Conservation (phyloP, 2,329 filamentous ascomycete genomes). For the Metarhizium guizhouense region DNA sequence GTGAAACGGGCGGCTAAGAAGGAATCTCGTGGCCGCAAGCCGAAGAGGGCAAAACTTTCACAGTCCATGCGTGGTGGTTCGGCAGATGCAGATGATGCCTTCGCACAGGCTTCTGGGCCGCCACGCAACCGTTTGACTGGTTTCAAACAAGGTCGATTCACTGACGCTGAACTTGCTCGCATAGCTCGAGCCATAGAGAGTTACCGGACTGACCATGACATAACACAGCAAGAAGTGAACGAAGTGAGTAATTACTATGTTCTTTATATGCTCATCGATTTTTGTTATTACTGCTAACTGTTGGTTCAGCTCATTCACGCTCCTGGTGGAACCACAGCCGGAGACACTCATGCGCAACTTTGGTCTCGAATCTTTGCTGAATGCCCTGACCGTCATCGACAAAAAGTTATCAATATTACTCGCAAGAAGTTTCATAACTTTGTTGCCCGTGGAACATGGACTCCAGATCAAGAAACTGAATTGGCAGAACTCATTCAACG, state of each 20-base stretch:
- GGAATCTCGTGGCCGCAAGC: slow-evolving; percentile 9
- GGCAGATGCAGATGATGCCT: slow-evolving; percentile 12
- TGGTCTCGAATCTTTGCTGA: slow-evolving; percentile 40
- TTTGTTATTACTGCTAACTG: slow-evolving; percentile 11
- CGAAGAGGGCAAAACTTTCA: slow-evolving; percentile 10
- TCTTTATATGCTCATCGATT: background rate
- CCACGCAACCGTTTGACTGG: slow-evolving; percentile 17
- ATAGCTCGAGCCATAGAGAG: slow-evolving; percentile 32
- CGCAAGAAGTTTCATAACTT: slow-evolving; percentile 60
- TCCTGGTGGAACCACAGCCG: slow-evolving; percentile 25
- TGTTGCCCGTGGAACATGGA: slow-evolving; percentile 40
- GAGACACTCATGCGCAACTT: slow-evolving; percentile 31
- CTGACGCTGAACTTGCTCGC: slow-evolving; percentile 30
- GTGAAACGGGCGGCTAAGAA: slow-evolving; percentile 20
- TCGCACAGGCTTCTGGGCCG: slow-evolving; percentile 5
- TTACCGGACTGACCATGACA: slow-evolving; percentile 32
- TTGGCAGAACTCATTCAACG: slow-evolving; percentile 24
- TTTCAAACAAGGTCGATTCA: slow-evolving; percentile 33
- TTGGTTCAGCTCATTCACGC: slow-evolving; percentile 26
- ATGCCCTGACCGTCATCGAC: slow-evolving; percentile 40
- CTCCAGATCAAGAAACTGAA: slow-evolving; percentile 26
- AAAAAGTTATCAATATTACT: slow-evolving; percentile 46
- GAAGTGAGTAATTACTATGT: slow-evolving; percentile 27
- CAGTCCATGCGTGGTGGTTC: slow-evolving; percentile 15
- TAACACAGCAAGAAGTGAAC: slow-evolving; percentile 39